These are phyloP conservation scores for Middelhovenomyces tepae DNA, from an alignment of 805 yeast genomes.

Conservation along the genomic window DNA sequence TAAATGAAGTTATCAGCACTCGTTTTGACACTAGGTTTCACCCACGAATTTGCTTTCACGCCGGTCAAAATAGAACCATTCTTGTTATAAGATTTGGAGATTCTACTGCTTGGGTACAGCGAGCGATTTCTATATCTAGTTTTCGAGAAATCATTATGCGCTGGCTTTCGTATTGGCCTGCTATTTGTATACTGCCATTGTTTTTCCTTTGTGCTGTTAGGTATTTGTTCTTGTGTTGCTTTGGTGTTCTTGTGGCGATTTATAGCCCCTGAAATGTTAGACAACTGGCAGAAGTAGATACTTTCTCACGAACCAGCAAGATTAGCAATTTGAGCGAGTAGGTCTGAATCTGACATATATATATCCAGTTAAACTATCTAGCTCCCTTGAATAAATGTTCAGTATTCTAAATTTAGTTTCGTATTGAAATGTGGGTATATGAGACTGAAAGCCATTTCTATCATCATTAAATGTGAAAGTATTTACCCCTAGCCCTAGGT, in stretches of 20 bases:
- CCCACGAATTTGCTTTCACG: too few relatives aligned
- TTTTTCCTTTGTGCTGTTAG: not conserved
- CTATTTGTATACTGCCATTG: not conserved
- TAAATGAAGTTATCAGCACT: too few relatives aligned
- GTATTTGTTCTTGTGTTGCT: constrained; percentile 1
- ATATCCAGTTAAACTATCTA: too few relatives aligned
- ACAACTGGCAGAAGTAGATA: not conserved
- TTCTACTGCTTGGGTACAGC: constrained; percentile 4
- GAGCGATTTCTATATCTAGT: constrained; percentile 7
- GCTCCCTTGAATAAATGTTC: too few relatives aligned
- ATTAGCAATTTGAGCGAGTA: constrained; percentile 17
- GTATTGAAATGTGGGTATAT: too few relatives aligned
- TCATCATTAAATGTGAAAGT: too few relatives aligned
- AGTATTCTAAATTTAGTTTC: too few relatives aligned
- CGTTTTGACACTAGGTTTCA: too few relatives aligned
- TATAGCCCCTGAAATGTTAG: constrained; percentile 14
- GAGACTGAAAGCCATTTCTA: too few relatives aligned
- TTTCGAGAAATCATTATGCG: constrained; percentile 1
- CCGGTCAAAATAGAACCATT: too few relatives aligned
- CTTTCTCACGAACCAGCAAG: constrained; percentile 20
- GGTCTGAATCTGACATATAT: constrained; percentile 17
- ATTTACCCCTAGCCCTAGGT: too few relatives aligned
- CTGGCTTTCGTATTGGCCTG: constrained; percentile 2
- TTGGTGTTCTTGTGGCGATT: constrained; percentile 16
- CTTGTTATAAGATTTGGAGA: too few relatives aligned